A percentile compares a stretch with the other conserved stretches of the same genome.
These are phyloP conservation scores for Myrica gale DNA, from an alignment of 306 rosid species.

Conservation along the genomic window DNA sequence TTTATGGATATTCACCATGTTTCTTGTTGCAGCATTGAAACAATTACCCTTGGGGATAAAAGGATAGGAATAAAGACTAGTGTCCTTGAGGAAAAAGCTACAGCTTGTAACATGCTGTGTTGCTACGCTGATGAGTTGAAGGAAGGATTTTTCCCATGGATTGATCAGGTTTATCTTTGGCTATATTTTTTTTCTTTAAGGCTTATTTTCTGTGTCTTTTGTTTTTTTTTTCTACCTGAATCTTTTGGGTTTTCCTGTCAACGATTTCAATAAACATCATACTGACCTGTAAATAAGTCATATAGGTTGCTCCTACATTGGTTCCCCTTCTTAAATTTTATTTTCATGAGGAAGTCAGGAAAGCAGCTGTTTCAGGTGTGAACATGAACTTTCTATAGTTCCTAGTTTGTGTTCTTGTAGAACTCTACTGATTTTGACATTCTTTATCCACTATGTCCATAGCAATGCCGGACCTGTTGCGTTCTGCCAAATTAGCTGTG, in stretches of 20 bases:
- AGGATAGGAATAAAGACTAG: slow-evolving; percentile 97
- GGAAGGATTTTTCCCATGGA: slow-evolving; percentile 99
- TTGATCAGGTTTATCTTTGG: slow-evolving; percentile 69
- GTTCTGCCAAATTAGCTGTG: slow-evolving; percentile 81
- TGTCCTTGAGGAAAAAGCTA: slow-evolving; percentile 95
- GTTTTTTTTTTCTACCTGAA: not conserved
- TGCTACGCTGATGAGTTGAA: slow-evolving; percentile 99
- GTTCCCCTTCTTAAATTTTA: slow-evolving; percentile 97
- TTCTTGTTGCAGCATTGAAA: slow-evolving; percentile 74
- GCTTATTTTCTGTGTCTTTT: not conserved
- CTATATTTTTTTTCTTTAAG: not conserved
- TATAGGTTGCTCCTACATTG: slow-evolving; percentile 91
- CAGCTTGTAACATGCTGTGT: slow-evolving; percentile 98
- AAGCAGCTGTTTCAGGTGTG: slow-evolving; percentile 98
- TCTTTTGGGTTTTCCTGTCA: slow-evolving; percentile 12
- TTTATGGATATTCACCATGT: not conserved
- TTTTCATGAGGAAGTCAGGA: slow-evolving; percentile 98
- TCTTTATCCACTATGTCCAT: slow-evolving; percentile 27
- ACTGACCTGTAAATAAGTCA: slow-evolving; percentile 28
- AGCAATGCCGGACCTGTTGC: slow-evolving; percentile 96
- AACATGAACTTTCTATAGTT: slow-evolving; percentile 13
- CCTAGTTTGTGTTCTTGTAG: slow-evolving; percentile 5
- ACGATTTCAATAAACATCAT: slow-evolving; percentile 11
- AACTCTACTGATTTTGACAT: slow-evolving; percentile 4
- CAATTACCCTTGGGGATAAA: slow-evolving; percentile 95